Conservation (phyloP, 371 early-diverging fungal species). For the Mucor mucedo region DNA sequence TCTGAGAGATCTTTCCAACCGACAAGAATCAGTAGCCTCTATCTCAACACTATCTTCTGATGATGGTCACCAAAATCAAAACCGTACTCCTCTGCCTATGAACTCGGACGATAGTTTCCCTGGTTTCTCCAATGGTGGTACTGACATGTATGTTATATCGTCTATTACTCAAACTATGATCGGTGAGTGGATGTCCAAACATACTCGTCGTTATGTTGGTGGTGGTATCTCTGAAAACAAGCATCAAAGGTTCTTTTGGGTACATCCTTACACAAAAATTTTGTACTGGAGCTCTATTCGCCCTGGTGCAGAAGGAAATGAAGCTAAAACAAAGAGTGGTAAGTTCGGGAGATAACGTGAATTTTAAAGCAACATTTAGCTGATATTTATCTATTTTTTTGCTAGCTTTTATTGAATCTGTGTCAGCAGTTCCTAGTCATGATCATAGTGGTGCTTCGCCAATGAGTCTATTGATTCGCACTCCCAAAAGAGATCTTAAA, state of each 20-base stretch:
- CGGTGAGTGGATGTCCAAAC: constrained; percentile 80
- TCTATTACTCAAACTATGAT: constrained; percentile 84
- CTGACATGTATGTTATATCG: constrained; percentile 68
- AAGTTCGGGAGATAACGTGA: constrained; percentile 9
- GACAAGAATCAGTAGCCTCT: constrained; percentile 24
- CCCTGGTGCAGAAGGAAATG: constrained; percentile 64
- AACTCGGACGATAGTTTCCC: constrained; percentile 19
- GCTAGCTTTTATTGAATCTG: constrained; percentile 63
- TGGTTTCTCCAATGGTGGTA: constrained; percentile 26
- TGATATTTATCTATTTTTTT: constrained; percentile 1
- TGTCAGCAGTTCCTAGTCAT: constrained; percentile 54
- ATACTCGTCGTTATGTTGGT: constrained; percentile 66
- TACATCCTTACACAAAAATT: constrained; percentile 84
- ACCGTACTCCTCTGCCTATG: constrained; percentile 5
- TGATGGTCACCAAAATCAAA: constrained; percentile 12
- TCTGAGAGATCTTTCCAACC: constrained; percentile 20
- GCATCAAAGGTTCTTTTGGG: constrained; percentile 83
- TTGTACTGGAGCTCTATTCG: constrained; percentile 79
- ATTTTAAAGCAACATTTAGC: not conserved
- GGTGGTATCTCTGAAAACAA: constrained; percentile 67
- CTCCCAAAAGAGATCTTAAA: constrained; percentile 70
- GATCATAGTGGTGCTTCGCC: constrained; percentile 48
- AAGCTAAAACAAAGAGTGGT: constrained; percentile 62
- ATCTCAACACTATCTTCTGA: constrained; percentile 37
- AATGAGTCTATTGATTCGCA: constrained; percentile 68